Evolutionary conservation across 2,329 filamentous ascomycete species (phyloP).

Genomic region (Allantophomopsis lycopodina): DNA sequence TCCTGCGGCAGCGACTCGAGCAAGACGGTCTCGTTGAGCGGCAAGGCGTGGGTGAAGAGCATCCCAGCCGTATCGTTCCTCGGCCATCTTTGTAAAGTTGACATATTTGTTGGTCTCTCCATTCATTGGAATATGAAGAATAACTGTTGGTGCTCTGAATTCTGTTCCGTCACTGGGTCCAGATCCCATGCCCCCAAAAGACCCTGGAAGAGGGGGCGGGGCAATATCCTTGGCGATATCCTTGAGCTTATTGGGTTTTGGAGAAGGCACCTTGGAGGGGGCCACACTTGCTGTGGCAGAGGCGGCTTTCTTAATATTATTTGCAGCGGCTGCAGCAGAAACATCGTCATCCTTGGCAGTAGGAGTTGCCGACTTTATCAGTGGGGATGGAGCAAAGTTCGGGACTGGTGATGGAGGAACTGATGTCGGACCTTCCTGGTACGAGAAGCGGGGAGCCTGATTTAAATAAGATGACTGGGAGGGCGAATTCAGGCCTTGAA

Average conservation of each 20-base stretch:
- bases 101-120: constrained; percentile 81
- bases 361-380: constrained; percentile 6
- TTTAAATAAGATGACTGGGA: constrained; percentile 19
- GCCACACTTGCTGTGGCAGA: constrained; percentile 30
- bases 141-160: constrained; percentile 57
- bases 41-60: constrained; percentile 85
- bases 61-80: constrained; percentile 89
- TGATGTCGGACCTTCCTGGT: constrained; percentile 10
- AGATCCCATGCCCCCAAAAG: constrained; percentile 37
- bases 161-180: constrained; percentile 38
- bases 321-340: constrained; percentile 7
- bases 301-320: constrained; percentile 18
- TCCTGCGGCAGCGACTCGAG: constrained; percentile 78
- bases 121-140: constrained; percentile 68
- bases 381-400: constrained; percentile 6
- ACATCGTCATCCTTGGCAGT: constrained; percentile 8
- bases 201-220: constrained; percentile 44
- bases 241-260: constrained; percentile 31
- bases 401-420: constrained; percentile 16
- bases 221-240: constrained; percentile 30
- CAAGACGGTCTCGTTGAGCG: constrained; percentile 74
- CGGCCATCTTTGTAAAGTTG: constrained; percentile 88
- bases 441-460: constrained; percentile 12
- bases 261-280: constrained; percentile 35
- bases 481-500: constrained; percentile 15